Evolutionary conservation across 441 rosid species (phyloP), one percentile per base, ranked within the genome.

Genomic region (Viola pubescens): DNA sequence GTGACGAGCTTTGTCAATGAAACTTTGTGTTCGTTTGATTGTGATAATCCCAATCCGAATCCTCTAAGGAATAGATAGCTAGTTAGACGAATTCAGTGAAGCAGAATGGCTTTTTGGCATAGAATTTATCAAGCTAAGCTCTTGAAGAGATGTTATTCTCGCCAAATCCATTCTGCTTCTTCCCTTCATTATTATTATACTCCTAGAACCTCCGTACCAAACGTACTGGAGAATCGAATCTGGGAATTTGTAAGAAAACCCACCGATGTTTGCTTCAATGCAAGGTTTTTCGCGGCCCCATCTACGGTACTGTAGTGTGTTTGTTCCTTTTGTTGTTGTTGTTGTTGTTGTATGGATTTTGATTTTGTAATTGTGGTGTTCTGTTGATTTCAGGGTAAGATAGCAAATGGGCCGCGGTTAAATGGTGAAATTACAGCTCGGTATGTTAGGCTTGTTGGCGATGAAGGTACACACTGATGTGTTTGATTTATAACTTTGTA

Each of bases 371-470:
- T 14, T 39, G 39, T 12, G 45, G 48, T 45, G 47, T 68, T 11
- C 40, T 46, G 11, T 49, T 63, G 52, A 44, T 78, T 63, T 61
- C 73, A 77, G 85, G 77, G 62, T 54, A 73, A 56, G 73, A 62
- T 40, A 53, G 77, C 69, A 57, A 26, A 5, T 55, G 79, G 72
- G 40, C 73, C 64, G 0, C 67, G 73, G 6, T 62, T 86, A 52
- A 86, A 86, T 65, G 79, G 70, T 10, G 54, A 82, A 56, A 82
- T 86, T 49, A 64, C 37, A 37, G 81, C 77, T 52, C 62, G 10
- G 11, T 19, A 48, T 66, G 75, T 86, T 37, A 73, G 94, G 75
- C 75, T 86, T 26, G 94, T 84, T 55, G 58, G 40, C 7, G 89
- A 74, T 6, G 83, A 80, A 56, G 89, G 94, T 86, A 75, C 1